Percentiles rank a stretch among this genome's conserved stretches.
Evolutionary conservation across 768 basidiomycete species (phyloP).

Genomic region (Kwoniella sp.): DNA sequence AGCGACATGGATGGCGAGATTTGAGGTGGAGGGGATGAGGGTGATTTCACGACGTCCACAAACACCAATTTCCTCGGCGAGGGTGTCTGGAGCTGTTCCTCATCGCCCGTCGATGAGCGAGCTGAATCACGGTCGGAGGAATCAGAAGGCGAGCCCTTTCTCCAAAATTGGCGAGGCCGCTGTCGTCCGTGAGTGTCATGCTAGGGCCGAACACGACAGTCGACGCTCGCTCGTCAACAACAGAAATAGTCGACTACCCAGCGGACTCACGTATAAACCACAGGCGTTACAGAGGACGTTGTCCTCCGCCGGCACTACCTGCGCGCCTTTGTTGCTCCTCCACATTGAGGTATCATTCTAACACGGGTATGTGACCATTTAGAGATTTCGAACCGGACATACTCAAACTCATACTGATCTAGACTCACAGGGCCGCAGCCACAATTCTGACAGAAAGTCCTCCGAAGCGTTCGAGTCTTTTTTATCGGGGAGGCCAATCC

Average conservation of each 20-base stretch:
- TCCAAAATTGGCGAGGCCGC: conserved; percentile 11
- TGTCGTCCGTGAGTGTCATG: not conserved
- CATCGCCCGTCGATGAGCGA: too few relatives aligned
- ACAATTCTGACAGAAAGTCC: conserved; percentile 15
- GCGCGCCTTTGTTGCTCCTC: conserved; percentile 10
- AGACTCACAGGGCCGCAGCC: conserved; percentile 5
- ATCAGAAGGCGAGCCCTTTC: not conserved
- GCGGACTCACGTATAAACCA: conserved; percentile 19
- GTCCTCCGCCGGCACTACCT: not conserved
- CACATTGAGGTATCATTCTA: conserved; percentile 10
- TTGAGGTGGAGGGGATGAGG: too few relatives aligned
- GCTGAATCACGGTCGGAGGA: too few relatives aligned
- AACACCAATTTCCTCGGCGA: too few relatives aligned
- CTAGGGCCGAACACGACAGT: conserved; percentile 1
- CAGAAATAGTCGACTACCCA: too few relatives aligned
- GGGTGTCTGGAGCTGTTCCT: too few relatives aligned
- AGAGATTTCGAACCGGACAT: too few relatives aligned
- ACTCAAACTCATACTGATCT: too few relatives aligned
- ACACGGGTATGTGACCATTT: too few relatives aligned
- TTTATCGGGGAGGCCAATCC: not conserved
- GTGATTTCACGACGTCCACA: too few relatives aligned
- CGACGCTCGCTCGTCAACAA: too few relatives aligned
- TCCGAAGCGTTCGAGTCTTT: not conserved
- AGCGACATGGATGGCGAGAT: too few relatives aligned
- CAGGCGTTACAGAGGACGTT: conserved; percentile 26